These are phyloP conservation scores for Paspalum notatum DNA, from an alignment of 176 grass and related monocot genomes.

Conservation along the genomic window DNA sequence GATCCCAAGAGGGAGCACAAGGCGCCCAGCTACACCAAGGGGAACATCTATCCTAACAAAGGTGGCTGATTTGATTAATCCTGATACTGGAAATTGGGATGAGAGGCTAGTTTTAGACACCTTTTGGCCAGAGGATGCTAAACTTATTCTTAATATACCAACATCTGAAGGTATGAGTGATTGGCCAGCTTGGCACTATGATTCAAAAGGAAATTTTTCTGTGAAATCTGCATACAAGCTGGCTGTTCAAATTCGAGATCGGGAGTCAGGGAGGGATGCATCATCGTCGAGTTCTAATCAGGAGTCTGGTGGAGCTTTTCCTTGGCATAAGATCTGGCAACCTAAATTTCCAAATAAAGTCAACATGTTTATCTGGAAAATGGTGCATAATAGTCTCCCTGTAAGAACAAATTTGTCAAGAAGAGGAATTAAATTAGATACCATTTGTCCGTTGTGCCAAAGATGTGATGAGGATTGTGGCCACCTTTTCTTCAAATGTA, in stretches of 20 bases:
- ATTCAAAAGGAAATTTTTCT: not conserved
- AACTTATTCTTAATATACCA: not conserved
- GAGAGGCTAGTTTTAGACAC: not conserved
- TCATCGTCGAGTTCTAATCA: too few species aligned
- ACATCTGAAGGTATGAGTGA: fast-evolving
- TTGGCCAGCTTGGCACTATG: slow-evolving; percentile 1
- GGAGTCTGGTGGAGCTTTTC: too few species aligned
- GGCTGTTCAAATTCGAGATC: not conserved
- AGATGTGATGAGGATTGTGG: too few species aligned
- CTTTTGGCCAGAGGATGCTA: not conserved
- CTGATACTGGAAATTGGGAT: not conserved
- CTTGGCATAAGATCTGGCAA: too few species aligned
- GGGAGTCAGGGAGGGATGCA: fast-evolving
- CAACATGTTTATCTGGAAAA: too few species aligned
- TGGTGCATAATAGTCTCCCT: too few species aligned
- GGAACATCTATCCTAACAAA: not conserved
- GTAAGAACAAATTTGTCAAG: too few species aligned
- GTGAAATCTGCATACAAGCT: not conserved
- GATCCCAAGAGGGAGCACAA: not conserved
- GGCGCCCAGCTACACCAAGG: not conserved
- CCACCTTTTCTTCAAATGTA: not conserved
- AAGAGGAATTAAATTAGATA: too few species aligned
- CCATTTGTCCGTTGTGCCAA: too few species aligned
- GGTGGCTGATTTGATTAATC: not conserved
- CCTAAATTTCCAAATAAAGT: not conserved